These are phyloP conservation scores for Epithele typhae DNA, from an alignment of 768 basidiomycete genomes.

Conservation along the genomic window DNA sequence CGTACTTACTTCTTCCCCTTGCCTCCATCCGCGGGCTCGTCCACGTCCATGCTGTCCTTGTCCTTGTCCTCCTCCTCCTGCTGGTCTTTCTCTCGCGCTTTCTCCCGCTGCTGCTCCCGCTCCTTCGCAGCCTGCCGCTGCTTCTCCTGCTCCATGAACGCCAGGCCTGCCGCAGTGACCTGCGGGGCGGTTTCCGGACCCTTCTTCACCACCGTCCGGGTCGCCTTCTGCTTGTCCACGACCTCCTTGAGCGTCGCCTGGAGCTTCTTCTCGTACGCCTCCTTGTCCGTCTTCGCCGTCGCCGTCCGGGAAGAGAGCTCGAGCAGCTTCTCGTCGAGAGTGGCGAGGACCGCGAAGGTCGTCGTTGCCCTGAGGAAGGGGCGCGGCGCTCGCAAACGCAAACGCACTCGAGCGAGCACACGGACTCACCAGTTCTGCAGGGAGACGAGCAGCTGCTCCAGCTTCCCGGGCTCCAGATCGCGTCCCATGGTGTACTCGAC, in stretches of 20 bases:
- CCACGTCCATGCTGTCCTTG: slow-evolving; percentile 59
- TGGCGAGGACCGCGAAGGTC: slow-evolving; percentile 62
- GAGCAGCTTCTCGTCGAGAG: slow-evolving; percentile 68
- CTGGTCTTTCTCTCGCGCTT: slow-evolving; percentile 12
- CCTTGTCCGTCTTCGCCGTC: slow-evolving; percentile 36
- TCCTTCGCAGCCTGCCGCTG: slow-evolving; percentile 5
- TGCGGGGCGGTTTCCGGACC: slow-evolving; percentile 10
- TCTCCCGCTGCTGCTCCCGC: slow-evolving; percentile 12
- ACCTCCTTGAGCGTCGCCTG: slow-evolving; percentile 57
- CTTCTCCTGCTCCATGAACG: slow-evolving; percentile 14
- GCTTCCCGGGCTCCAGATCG: slow-evolving; percentile 76
- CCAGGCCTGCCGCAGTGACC: slow-evolving; percentile 18
- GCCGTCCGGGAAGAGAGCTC: slow-evolving; percentile 44
- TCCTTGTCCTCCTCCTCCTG: slow-evolving; percentile 19
- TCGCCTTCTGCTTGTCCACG: slow-evolving; percentile 55
- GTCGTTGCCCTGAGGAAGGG: slow-evolving; percentile 53
- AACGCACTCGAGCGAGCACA: neutral
- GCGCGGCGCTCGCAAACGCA: slow-evolving; percentile 1
- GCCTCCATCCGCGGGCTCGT: slow-evolving; percentile 45
- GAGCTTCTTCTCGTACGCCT: slow-evolving; percentile 52
- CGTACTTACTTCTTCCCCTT: slow-evolving; percentile 55
- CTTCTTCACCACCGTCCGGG: slow-evolving; percentile 15
- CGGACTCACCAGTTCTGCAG: slow-evolving; percentile 60
- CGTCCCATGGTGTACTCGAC: slow-evolving; percentile 91
- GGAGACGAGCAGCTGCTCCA: slow-evolving; percentile 56